Base-by-base conservation (phyloP, 2,329 filamentous ascomycete species). In the Pyricularia pennisetigena region DNA sequence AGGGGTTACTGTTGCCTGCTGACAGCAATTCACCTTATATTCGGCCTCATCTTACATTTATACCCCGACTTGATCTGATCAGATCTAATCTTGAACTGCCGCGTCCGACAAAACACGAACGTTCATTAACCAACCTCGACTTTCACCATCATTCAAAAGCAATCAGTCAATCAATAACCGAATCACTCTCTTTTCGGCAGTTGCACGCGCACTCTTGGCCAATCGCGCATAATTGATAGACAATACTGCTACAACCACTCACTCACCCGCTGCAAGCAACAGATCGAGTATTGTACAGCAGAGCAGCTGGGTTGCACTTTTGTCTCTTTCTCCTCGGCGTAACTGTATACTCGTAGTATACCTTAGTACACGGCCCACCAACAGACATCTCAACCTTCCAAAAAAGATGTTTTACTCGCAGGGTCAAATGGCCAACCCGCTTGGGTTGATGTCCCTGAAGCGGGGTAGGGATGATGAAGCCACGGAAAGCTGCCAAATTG, bases 391-490 rank as follows among this genome's bases (percentile, higher is more conserved):
- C 41, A 49, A 64, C 4, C 67, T 10, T 28, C 24, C 24, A 24
- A 35, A 4, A n/a, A 4, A 57, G 24, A 41, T 63, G 28, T 41
- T 29, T 57, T 12, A 30, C 20, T n/a, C 26, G 4, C 64, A 24
- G 8, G 10, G 28, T n/a, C 64, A 57, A 49, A 23, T n/a, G 9
- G 59, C 65, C 4, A 49, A 41, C 54, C 26, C 68, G 59, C 32
- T 61, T 65, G 61, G 30, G 67, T 71, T 73, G 71, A 71, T 67
- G 24, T 76, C 77, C 66, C 78, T 81, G 67, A 85, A 84, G 76
- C 78, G 82, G 64, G 75, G 74, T 68, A 77, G 82, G 32, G 82
- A 84, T 30, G 81, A 83, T 24, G 82, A 83, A 26, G 71, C 71
- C 26, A 77, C 80, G n/a, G 78, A 24, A 16, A 28, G 24, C 59